Base-by-base conservation (phyloP, 768 basidiomycete genomes). In the Mycena crocata region DNA sequence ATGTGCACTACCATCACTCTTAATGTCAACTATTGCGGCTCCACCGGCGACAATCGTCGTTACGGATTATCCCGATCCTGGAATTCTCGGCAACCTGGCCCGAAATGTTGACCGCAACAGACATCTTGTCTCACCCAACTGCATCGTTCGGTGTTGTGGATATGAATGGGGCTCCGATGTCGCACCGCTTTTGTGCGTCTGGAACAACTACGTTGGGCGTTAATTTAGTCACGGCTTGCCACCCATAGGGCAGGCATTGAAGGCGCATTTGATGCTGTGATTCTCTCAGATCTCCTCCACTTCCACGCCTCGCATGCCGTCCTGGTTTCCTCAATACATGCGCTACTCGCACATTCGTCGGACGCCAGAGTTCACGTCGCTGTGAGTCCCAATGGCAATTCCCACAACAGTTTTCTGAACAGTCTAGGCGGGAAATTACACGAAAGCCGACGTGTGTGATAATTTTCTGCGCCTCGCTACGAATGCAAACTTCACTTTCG, bases 211-310 rank as follows among this genome's bases (percentile, higher is more conserved):
- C 21, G 19, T 23, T 50, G 37, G 54, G 37, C 62, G 45, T 46
- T 46, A 32, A 44, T 30, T 64, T 55, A 55, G 40, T 30, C 52
- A 61, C 58, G n/a, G 31, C 62, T 24, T 28, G 63, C 42, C 48
- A n/a, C n/a, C n/a, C n/a, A n/a, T n/a, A n/a, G n/a, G n/a, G n/a
- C 40, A 0, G 42, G 32, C 31, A 44, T 21, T 17, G 24, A 51
- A 2, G 56, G 28, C 28, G 83, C 81, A 57, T 92, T 84, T 74
- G 90, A 92, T 69, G 70, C 85, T 21, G 79, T 93, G 54, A 84
- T 93, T 62, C 82, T 91, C 50, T 92, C 90, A 3, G 91, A 93
- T 77, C 81, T 94, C 14, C 82, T 93, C 28, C 90, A 92, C 76
- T 92, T 93, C 73, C 81, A 87, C 72, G 70, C 72, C 57, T 90